These are phyloP conservation scores for Leucogyrophana mollusca DNA, from an alignment of 768 basidiomycete genomes.

Conservation along the genomic window DNA sequence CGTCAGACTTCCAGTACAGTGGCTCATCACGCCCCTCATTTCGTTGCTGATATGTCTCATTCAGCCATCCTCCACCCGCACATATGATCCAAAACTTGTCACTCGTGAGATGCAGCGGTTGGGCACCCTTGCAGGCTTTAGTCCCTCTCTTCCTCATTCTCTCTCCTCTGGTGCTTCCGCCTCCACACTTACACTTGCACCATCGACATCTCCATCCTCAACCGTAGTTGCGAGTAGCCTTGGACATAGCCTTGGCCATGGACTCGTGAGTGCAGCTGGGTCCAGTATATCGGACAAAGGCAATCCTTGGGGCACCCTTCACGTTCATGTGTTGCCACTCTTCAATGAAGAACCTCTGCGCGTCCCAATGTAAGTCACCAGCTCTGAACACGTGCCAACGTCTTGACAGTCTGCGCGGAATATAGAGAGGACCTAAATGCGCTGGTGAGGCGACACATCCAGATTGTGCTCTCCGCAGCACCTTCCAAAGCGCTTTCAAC, in stretches of 20 bases:
- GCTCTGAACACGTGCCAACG: slow-evolving; percentile 8
- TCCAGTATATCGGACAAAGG: slow-evolving; percentile 46
- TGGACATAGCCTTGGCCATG: slow-evolving; percentile 28
- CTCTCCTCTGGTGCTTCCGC: slow-evolving; percentile 46
- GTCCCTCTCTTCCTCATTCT: slow-evolving; percentile 39
- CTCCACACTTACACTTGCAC: slow-evolving; percentile 41
- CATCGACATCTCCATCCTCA: slow-evolving; percentile 37
- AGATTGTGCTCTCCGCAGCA: slow-evolving; percentile 65
- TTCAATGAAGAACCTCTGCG: slow-evolving; percentile 90
- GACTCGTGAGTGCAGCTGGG: slow-evolving; percentile 16
- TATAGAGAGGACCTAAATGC: slow-evolving; percentile 83
- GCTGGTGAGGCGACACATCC: slow-evolving; percentile 78
- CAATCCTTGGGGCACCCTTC: slow-evolving; percentile 77
- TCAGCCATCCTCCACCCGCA: slow-evolving; percentile 61
- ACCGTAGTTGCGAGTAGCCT: slow-evolving; percentile 30
- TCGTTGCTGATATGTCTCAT: slow-evolving; percentile 1
- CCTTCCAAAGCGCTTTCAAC: slow-evolving; percentile 73
- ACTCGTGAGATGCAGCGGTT: slow-evolving; percentile 85
- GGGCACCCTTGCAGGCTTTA: slow-evolving; percentile 57
- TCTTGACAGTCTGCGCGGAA: background rate
- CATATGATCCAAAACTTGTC: slow-evolving; percentile 79
- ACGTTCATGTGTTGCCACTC: slow-evolving; percentile 84
- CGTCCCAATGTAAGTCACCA: slow-evolving; percentile 67
- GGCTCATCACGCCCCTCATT: no score
- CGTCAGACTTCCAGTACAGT: no score